Percentiles rank a stretch among this genome's conserved stretches.
Evolutionary conservation across 2,329 filamentous ascomycete species (phyloP).

Genomic region (Myriangium duriaei): DNA sequence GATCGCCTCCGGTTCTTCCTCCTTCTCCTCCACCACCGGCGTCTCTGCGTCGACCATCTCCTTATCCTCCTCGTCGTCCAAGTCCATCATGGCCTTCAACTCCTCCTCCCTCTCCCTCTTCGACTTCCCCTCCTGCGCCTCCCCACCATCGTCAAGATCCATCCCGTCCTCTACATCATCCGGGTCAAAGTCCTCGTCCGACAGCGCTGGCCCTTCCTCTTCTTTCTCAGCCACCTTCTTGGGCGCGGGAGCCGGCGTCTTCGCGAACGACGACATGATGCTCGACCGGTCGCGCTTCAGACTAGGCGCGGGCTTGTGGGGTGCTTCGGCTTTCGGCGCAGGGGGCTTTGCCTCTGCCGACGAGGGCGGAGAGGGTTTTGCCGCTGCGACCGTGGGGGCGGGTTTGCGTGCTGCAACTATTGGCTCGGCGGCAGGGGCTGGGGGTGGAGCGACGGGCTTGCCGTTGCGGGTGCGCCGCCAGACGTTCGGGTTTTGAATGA

Average conservation of each 20-base stretch:
- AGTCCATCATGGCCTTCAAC: slow-evolving; percentile 65
- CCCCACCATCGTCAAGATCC: slow-evolving; percentile 13
- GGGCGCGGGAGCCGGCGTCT: slow-evolving; percentile 36
- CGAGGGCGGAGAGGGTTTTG: slow-evolving; percentile 22
- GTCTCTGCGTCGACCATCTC: slow-evolving; percentile 20
- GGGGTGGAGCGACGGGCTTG: slow-evolving; percentile 27
- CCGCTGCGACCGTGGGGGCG: slow-evolving; percentile 27
- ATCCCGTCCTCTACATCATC: slow-evolving; percentile 30
- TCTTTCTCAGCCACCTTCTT: slow-evolving; percentile 5
- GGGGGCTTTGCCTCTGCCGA: slow-evolving; percentile 15
- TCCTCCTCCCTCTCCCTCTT: slow-evolving; percentile 54
- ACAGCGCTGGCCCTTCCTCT: slow-evolving; percentile 20
- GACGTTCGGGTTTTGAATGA: slow-evolving; percentile 50
- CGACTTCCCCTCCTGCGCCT: slow-evolving; percentile 24
- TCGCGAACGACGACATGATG: slow-evolving; percentile 72
- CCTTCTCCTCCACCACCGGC: slow-evolving; percentile 25
- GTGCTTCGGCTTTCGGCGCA: slow-evolving; percentile 25
- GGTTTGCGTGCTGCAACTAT: slow-evolving; percentile 15
- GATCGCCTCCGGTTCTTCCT: slow-evolving; percentile 24
- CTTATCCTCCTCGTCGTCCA: slow-evolving; percentile 28
- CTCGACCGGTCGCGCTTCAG: slow-evolving; percentile 50
- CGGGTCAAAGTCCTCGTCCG: slow-evolving; percentile 45
- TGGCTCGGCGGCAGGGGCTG: slow-evolving; percentile 17
- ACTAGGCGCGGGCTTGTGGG: slow-evolving; percentile 26
- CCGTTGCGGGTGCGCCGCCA: slow-evolving; percentile 34